Evolutionary conservation across 2,329 filamentous ascomycete species (phyloP).

Genomic region (Zasmidium cellare): DNA sequence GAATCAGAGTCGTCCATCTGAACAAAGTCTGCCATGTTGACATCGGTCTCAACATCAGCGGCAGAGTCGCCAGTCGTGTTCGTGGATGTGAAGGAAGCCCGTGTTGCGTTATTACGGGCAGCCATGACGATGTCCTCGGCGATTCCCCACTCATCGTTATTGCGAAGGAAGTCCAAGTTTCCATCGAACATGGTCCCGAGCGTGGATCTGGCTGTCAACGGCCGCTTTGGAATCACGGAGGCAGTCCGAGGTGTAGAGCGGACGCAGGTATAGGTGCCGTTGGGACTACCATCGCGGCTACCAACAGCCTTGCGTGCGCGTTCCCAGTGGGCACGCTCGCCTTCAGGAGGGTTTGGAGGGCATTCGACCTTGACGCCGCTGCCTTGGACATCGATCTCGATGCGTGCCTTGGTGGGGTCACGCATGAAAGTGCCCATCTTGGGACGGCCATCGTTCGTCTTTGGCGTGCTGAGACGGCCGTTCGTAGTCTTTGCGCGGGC

Average conservation of each 20-base stretch:
- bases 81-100: constrained; percentile 54
- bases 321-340: constrained; percentile 32
- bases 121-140: constrained; percentile 39
- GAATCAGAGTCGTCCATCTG: constrained; percentile 27
- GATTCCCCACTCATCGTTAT: constrained; percentile 60
- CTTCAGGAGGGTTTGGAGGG: constrained; percentile 19
- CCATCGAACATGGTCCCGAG: constrained; percentile 36
- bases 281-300: constrained; percentile 33
- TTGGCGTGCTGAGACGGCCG: background rate
- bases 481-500: constrained; percentile 4
- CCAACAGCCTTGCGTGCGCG: constrained; percentile 26
- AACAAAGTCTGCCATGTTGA: constrained; percentile 31
- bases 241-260: constrained; percentile 20
- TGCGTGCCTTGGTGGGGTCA: constrained; percentile 22
- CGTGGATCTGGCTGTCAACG: constrained; percentile 36
- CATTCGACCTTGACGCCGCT: constrained; percentile 24
- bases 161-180: constrained; percentile 66
- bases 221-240: constrained; percentile 25
- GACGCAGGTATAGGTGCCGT: constrained; percentile 26
- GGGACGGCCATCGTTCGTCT: constrained; percentile 8
- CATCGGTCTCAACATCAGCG: constrained; percentile 19
- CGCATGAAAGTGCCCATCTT: constrained; percentile 21
- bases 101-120: constrained; percentile 34
- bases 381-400: constrained; percentile 20
- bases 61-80: constrained; percentile 35